phyloP scores from a whole-genome alignment of 73 alveolate species.

The Symbiodinium natans region DNA sequence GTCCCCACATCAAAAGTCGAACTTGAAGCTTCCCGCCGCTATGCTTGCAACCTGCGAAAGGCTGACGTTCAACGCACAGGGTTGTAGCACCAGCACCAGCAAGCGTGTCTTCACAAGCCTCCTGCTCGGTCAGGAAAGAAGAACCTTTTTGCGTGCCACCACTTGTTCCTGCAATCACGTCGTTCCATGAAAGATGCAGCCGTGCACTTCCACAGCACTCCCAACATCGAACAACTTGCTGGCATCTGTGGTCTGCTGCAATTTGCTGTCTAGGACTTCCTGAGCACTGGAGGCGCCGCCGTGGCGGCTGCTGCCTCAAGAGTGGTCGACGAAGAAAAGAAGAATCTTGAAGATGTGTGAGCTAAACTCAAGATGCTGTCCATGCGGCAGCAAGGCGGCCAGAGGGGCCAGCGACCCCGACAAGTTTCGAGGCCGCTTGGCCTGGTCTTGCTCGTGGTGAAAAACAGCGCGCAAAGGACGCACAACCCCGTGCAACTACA shows the following conservation, averaged over 20 bases:
- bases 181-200: too few relatives aligned
- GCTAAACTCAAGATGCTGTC: too few relatives aligned
- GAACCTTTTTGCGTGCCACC: not conserved
- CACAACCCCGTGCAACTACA: too few relatives aligned
- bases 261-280: too few relatives aligned
- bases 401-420: slow-evolving; percentile 23
- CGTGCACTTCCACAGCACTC: too few relatives aligned
- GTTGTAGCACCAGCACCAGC: not conserved
- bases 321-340: too few relatives aligned
- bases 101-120: not conserved
- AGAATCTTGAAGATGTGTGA: too few relatives aligned
- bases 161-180: too few relatives aligned
- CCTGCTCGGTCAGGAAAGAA: not conserved
- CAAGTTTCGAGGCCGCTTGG: not conserved
- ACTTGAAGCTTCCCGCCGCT: slow-evolving; percentile 60
- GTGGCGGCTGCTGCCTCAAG: slow-evolving; percentile 72
- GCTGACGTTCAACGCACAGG: not conserved
- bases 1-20: slow-evolving; percentile 58
- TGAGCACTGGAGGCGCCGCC: slow-evolving; percentile 39
- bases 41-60: slow-evolving; percentile 21
- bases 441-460: too few relatives aligned
- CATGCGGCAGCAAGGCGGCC: slow-evolving; percentile 37
- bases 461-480: too few relatives aligned
- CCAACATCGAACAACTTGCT: too few relatives aligned
- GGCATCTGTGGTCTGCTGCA: too few relatives aligned